Base-by-base conservation (phyloP, 352 stramenopile species). In the Bremia lactucae region DNA sequence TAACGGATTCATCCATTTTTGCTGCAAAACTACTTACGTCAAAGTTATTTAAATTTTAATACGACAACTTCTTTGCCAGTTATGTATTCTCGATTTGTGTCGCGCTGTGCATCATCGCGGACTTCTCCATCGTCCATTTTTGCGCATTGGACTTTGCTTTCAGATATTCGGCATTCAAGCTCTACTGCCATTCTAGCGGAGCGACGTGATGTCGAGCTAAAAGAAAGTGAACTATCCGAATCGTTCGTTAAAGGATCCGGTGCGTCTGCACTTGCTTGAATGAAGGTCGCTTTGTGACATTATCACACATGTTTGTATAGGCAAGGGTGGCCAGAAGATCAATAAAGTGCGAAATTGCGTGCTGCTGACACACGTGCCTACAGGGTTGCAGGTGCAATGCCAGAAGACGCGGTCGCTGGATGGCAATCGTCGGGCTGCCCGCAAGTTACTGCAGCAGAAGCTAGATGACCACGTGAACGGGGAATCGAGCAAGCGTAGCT, bases 261-360 rank as follows among this genome's bases (percentile, higher is more conserved):
- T 82, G 14, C 28, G 56, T 6, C 21, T 18, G n/a, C n/a, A 0
- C 6, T 29, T 40, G 7, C 29, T 2, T 36, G 38, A n/a, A 47
- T 18, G 15, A 6, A 23, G 6, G 18, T 20, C 9, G 18, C 15
- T 38, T 25, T 25, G 9, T 37, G n/a, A 24, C 31, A 11, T 29
- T 18, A 8, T 9, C 31, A 20, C 8, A 18, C n/a, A n/a, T 34
- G 19, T 44, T 4, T 9, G 6, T 1, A 14, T 38, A 78, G 71
- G 83, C 25, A 89, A 89, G 39, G 83, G 83, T 29, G 83, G 83
- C 0, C 83, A 95, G 58, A 94, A 93, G 64, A 92, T 95, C 53
- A 95, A 95, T 68, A 95, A 94, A 46, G 79, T 93, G 46, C 70
- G 78, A 44, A 94, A 91, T 63, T 88, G 78, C 52, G 83, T 95